Evolutionary conservation across 2,329 filamentous ascomycete genomes (phyloP).

Genomic region (Colletotrichum chlorophyti): DNA sequence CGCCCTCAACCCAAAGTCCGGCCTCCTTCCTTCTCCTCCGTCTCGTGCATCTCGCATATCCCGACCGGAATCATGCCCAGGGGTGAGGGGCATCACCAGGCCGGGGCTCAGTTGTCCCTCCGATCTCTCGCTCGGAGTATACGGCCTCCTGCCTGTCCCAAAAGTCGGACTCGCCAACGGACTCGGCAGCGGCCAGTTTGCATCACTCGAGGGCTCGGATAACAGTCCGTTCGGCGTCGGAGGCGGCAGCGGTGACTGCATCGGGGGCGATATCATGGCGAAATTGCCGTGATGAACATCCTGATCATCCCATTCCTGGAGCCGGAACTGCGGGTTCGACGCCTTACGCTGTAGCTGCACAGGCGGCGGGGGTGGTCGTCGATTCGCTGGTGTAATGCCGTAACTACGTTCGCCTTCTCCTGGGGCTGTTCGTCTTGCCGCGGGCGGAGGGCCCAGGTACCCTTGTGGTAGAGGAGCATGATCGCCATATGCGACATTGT

Average conservation of each 20-base stretch:
- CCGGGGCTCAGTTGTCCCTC: conserved; percentile 17
- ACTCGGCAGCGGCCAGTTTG: conserved; percentile 26
- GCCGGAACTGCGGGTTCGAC: conserved; percentile 12
- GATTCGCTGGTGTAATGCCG: conserved; percentile 27
- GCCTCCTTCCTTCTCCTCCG: conserved; percentile 7
- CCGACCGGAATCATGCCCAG: no score
- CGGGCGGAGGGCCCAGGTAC: conserved; percentile 18
- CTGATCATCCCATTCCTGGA: conserved; percentile 8
- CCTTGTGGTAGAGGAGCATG: conserved; percentile 2
- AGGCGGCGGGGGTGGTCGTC: conserved; percentile 22
- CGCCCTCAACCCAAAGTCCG: conserved; percentile 27
- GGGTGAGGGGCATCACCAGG: neutral
- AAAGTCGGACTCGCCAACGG: conserved; percentile 26
- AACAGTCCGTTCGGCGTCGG: conserved; percentile 6
- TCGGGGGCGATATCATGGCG: conserved; percentile 16
- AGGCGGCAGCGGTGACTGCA: conserved; percentile 13
- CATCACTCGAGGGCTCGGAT: conserved; percentile 4
- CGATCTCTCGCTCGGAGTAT: conserved; percentile 12
- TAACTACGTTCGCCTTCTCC: conserved; percentile 26
- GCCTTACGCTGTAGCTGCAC: conserved; percentile 22
- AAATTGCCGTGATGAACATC: conserved; percentile 18
- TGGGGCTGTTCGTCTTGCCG: conserved; percentile 3
- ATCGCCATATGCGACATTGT: neutral
- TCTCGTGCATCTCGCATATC: no score
- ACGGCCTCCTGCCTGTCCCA: conserved; percentile 11